Evolutionary conservation across 2,329 filamentous ascomycete species (phyloP).

Genomic region (Cladosporium sp.): DNA sequence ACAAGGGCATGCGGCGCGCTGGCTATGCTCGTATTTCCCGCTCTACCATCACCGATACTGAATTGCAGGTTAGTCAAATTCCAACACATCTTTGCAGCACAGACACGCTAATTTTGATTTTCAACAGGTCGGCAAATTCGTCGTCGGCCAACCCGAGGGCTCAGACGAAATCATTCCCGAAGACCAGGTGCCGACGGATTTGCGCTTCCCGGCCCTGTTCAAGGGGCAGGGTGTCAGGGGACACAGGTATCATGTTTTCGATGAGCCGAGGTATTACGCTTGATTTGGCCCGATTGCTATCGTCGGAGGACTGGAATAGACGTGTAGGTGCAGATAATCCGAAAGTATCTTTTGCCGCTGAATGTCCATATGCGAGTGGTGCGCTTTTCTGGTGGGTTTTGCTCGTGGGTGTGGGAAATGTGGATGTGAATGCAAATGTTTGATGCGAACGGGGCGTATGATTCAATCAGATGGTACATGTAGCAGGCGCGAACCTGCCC

Average conservation of each 20-base stretch:
- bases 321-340: too few species aligned
- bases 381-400: too few species aligned
- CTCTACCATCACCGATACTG: constrained; percentile 91
- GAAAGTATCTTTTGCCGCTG: too few species aligned
- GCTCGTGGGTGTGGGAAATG: too few species aligned
- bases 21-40: constrained; percentile 88
- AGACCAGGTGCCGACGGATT: constrained; percentile 67
- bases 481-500: too few species aligned
- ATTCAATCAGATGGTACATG: too few species aligned
- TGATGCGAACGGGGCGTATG: too few species aligned
- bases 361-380: too few species aligned
- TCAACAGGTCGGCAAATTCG: constrained; percentile 75
- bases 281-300: too few species aligned
- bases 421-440: too few species aligned
- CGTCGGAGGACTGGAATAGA: too few species aligned
- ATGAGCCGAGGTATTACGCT: constrained; percentile 70
- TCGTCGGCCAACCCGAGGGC: constrained; percentile 66
- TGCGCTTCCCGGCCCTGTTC: constrained; percentile 81
- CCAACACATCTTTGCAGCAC: too few species aligned
- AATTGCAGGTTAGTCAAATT: constrained; percentile 65
- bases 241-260: constrained; percentile 91
- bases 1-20: constrained; percentile 77
- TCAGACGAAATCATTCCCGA: constrained; percentile 66
- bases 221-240: constrained; percentile 79
- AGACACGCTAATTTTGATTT: constrained; percentile 12